Evolutionary conservation across 805 yeast species (phyloP).

Genomic region (Clavispora phyllophila): DNA sequence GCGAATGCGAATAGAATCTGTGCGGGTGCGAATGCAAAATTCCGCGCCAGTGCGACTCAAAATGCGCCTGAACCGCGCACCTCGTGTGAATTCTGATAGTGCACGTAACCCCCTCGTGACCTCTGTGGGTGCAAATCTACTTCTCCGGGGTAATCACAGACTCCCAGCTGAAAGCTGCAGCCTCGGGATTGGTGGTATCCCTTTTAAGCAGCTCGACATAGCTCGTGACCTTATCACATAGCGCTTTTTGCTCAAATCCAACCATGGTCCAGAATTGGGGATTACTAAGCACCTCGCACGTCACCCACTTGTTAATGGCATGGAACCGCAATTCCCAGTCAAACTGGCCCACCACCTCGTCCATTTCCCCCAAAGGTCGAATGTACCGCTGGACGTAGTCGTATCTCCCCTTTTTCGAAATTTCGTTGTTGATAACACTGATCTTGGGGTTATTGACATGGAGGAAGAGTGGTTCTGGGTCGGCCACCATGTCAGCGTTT

Average conservation of each 20-base stretch:
- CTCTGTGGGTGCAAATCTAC: not conserved
- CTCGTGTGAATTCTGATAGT: not conserved
- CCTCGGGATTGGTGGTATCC: conserved; percentile 6
- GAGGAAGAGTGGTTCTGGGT: conserved; percentile 25
- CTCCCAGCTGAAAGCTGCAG: not conserved
- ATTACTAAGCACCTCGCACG: conserved; percentile 24
- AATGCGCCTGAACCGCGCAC: too few relatives aligned
- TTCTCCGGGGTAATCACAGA: not conserved
- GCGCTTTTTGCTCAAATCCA: conserved; percentile 9
- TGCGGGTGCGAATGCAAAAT: too few relatives aligned
- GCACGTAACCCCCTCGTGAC: not conserved
- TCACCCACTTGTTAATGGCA: conserved; percentile 26
- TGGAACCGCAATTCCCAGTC: conserved; percentile 36
- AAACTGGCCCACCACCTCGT: conserved; percentile 11
- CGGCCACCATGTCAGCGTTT: conserved; percentile 1
- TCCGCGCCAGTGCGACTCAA: too few relatives aligned
- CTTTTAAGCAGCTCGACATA: conserved; percentile 10
- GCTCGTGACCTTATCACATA: conserved; percentile 6
- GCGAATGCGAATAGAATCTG: too few relatives aligned
- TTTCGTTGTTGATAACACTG: conserved; percentile 22
- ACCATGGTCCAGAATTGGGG: conserved; percentile 19
- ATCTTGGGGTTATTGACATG: conserved; percentile 32
- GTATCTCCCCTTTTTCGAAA: conserved; percentile 10
- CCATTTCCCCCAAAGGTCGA: conserved; percentile 17
- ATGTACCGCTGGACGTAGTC: conserved; percentile 21